Conservation (phyloP, 305 asterid genomes). For the Stenogyne calaminthoides region DNA sequence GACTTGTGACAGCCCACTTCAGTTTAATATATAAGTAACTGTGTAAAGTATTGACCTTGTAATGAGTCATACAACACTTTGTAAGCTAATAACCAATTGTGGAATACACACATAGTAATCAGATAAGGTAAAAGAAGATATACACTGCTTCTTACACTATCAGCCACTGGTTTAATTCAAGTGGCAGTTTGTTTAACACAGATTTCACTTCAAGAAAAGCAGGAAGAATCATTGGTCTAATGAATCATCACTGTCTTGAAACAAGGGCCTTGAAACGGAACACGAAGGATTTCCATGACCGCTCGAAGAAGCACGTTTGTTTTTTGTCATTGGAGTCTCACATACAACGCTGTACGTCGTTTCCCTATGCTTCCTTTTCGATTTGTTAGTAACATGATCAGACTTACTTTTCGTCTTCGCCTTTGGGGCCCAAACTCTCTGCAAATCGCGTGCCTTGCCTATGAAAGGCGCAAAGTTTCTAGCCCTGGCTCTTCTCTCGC, state of each 20-base stretch:
- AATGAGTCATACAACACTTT: not conserved
- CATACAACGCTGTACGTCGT: constrained; percentile 56
- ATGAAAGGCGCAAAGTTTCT: constrained; percentile 53
- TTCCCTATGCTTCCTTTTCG: constrained; percentile 52
- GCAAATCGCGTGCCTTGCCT: constrained; percentile 71
- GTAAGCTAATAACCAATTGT: not conserved
- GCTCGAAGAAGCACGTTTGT: constrained; percentile 38
- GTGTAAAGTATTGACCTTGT: not conserved
- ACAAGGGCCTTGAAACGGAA: constrained; percentile 78
- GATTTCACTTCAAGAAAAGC: not conserved
- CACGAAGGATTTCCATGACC: constrained; percentile 36
- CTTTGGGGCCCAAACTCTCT: constrained; percentile 93
- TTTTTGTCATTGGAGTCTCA: constrained; percentile 80
- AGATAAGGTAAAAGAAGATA: not conserved
- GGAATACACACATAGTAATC: not conserved
- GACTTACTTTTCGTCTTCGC: constrained; percentile 40
- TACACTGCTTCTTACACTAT: not conserved
- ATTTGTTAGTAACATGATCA: constrained; percentile 50
- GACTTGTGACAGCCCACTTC: not conserved
- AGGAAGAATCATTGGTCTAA: not conserved
- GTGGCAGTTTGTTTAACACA: not conserved
- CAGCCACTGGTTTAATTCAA: not conserved
- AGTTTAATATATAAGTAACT: not conserved
- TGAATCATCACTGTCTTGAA: constrained; percentile 57
- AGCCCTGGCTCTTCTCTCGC: constrained; percentile 72